A percentile compares a stretch with the other conserved stretches of the same genome.
phyloP scores from a whole-genome alignment of 345 rosid species.

The Boechera divaricarpa region DNA sequence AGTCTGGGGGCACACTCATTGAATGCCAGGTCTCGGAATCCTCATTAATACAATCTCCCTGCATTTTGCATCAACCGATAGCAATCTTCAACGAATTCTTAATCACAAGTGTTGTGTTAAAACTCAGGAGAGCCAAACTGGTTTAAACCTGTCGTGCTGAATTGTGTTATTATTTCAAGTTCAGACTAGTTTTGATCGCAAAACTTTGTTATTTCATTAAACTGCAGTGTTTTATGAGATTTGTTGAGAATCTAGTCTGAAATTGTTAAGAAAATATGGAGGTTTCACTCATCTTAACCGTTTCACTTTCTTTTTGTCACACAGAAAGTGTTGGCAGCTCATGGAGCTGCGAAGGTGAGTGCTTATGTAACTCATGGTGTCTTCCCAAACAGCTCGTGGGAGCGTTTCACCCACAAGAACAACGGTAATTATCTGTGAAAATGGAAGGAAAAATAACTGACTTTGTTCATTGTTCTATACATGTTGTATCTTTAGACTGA shows the following conservation, averaged over 20 bases:
- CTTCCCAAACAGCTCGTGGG: conserved; percentile 94
- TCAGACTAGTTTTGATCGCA: not conserved
- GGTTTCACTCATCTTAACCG: not conserved
- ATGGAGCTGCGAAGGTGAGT: conserved; percentile 94
- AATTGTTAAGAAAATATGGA: not conserved
- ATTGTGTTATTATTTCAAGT: not conserved
- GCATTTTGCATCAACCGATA: conserved; percentile 3
- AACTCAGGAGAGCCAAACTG: not conserved
- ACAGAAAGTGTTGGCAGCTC: conserved; percentile 91
- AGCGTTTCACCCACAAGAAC: conserved; percentile 67
- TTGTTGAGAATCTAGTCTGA: conserved; percentile 5
- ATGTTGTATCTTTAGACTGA: conserved; percentile 1
- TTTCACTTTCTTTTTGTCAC: conserved; percentile 16
- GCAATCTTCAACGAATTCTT: not conserved
- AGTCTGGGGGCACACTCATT: conserved; percentile 96
- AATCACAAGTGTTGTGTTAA: not conserved
- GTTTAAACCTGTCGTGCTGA: not conserved
- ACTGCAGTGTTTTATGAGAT: not conserved
- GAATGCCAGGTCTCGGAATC: conserved; percentile 82
- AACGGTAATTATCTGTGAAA: conserved; percentile 50
- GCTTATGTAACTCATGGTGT: conserved; percentile 98
- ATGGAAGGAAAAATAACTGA: not conserved
- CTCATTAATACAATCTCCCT: not conserved
- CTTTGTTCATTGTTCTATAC: conserved; percentile 3
- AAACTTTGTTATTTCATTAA: not conserved